Percentiles rank a stretch among this genome's conserved stretches.
Conservation (phyloP, 768 basidiomycete genomes). For the Phylloporus sp. region DNA sequence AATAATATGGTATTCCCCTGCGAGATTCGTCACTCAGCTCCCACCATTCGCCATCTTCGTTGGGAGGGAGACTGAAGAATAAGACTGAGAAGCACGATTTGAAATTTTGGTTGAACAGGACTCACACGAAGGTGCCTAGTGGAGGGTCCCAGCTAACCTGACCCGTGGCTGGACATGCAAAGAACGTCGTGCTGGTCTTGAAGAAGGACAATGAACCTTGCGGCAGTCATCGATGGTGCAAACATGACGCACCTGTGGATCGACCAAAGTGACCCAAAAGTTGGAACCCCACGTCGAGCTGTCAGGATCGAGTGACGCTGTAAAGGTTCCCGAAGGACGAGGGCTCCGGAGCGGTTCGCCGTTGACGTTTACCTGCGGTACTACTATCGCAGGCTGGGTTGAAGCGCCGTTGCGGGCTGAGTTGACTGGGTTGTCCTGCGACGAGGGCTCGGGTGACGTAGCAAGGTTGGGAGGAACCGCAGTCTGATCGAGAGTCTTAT, state of each 20-base stretch:
- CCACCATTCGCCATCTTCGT: conserved; percentile 91
- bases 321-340: conserved; percentile 28
- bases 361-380: conserved; percentile 34
- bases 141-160: conserved; percentile 94
- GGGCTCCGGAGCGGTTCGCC: conserved; percentile 31
- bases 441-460: conserved; percentile 2
- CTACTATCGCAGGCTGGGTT: conserved; percentile 15
- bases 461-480: background rate
- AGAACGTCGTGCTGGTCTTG: conserved; percentile 68
- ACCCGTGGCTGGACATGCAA: conserved; percentile 88
- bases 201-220: conserved; percentile 3
- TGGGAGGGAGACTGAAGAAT: conserved; percentile 66
- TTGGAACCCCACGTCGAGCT: conserved; percentile 76
- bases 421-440: conserved; percentile 8
- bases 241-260: conserved; percentile 67
- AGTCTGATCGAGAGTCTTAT: conserved; percentile 25
- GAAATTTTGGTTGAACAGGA: conserved; percentile 16
- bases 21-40: conserved; percentile 82
- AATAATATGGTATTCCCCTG: conserved; percentile 85
- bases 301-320: conserved; percentile 21
- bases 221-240: conserved; percentile 7
- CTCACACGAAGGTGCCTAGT: conserved; percentile 81
- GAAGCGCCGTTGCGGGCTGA: conserved; percentile 11
- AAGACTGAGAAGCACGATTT: conserved; percentile 14
- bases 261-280: conserved; percentile 92